A percentile compares a stretch with the other conserved stretches of the same genome.
Evolutionary conservation across 352 stramenopile species (phyloP).

Genomic region (Globisporangium heterothallicum): DNA sequence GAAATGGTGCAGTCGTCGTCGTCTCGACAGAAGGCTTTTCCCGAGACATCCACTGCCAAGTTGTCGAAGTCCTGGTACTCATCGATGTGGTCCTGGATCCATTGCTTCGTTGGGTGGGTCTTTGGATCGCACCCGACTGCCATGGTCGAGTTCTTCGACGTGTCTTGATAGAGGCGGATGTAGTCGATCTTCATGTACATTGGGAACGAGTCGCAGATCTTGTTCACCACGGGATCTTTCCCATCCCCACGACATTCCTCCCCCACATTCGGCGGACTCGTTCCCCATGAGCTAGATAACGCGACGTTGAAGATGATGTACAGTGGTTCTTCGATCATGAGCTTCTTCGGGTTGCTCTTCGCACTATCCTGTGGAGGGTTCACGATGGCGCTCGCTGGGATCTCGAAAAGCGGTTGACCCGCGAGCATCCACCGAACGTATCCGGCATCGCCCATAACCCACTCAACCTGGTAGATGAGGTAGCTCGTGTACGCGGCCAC

Average conservation of each 20-base stretch:
- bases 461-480: conserved; percentile 23
- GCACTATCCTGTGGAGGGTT: conserved; percentile 24
- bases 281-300: conserved; percentile 76
- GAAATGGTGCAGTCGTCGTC: conserved; percentile 49
- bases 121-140: conserved; percentile 38
- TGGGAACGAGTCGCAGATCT: conserved; percentile 41
- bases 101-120: conserved; percentile 51
- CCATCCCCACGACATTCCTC: conserved; percentile 20
- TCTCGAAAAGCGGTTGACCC: conserved; percentile 75
- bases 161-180: conserved; percentile 81
- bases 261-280: conserved; percentile 13
- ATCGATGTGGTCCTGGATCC: conserved; percentile 53
- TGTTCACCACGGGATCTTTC: conserved; percentile 31
- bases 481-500: conserved; percentile 56
- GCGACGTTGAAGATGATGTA: conserved; percentile 93
- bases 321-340: conserved; percentile 89
- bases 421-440: conserved; percentile 61
- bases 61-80: conserved; percentile 50
- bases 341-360: conserved; percentile 47
- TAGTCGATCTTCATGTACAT: conserved; percentile 80
- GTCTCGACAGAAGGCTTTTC: conserved; percentile 35
- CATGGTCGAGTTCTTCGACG: conserved; percentile 32
- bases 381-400: conserved; percentile 42
- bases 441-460: conserved; percentile 28
- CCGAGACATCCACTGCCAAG: conserved; percentile 29